Percentiles rank a stretch among this genome's conserved stretches.
phyloP scores from a whole-genome alignment of 108 stramenopile species.

The Conticribra weissflogii region DNA sequence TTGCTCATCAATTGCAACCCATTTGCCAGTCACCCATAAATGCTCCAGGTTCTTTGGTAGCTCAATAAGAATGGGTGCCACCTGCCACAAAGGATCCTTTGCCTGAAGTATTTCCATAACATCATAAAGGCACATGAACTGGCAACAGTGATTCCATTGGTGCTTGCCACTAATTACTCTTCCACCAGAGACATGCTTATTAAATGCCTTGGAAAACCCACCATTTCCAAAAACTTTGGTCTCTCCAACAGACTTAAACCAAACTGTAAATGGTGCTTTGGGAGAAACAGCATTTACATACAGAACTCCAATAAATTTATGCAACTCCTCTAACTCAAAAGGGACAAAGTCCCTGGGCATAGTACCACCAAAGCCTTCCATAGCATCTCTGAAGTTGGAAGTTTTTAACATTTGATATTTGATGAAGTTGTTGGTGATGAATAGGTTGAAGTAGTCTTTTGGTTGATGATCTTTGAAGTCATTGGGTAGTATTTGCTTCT shows the following conservation, averaged over 20 bases:
- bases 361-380: too few species aligned
- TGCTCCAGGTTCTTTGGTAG: constrained; percentile 1
- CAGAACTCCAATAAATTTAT: constrained; percentile 7
- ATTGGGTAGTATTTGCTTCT: too few species aligned
- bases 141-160: constrained; percentile 2
- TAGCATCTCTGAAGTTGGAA: too few species aligned
- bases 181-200: neutral
- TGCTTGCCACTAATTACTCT: neutral
- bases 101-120: neutral
- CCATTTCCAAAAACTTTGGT: neutral
- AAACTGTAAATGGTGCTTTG: neutral
- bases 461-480: too few species aligned
- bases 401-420: too few species aligned
- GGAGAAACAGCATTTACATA: constrained; percentile 14
- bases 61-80: neutral
- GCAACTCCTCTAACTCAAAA: constrained; percentile 7
- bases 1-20: constrained; percentile 35
- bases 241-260: neutral
- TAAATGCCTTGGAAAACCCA: neutral
- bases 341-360: constrained; percentile 20
- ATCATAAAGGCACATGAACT: constrained; percentile 10
- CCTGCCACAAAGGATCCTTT: too few species aligned
- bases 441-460: too few species aligned
- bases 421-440: too few species aligned
- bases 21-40: constrained; percentile 24